Base-by-base conservation (phyloP, 495 filamentous ascomycete genomes). In the Penicillium steckii region DNA sequence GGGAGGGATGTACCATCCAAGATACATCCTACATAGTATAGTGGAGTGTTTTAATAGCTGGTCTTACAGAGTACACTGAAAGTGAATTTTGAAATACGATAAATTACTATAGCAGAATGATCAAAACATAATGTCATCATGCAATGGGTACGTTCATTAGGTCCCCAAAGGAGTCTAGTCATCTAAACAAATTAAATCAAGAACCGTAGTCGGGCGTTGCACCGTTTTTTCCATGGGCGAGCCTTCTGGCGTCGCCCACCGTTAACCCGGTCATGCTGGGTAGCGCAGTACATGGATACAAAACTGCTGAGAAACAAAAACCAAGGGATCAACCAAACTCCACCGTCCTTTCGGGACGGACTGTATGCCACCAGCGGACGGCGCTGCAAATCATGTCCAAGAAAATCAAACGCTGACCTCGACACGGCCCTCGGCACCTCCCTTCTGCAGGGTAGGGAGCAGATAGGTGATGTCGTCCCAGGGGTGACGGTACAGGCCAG, bases 381-480 rank as follows among this genome's bases (percentile, higher is more conserved):
- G 62, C 62, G 62, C 60, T 65, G 62, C 55, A 67, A 61, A 63
- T 60, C 47, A 57, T 64, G 52, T 48, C 49, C 51, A 61, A 68
- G 40, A 55, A 60, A 72, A 72, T 74, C 81, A 86, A 66, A 93
- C 65, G 52, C 79, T 82, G 57, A 97, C 92, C 80, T 97, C 92
- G 44, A 97, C 91, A 77, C 92, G 85, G 55, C 90, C 89, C 74
- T 97, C 91, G 44, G 78, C 77, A 63, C 91, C 91, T 23, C 81
- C 77, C 72, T 88, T 80, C 60, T 81, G 79, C 55, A 96, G 79
- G 72, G 79, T 88, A 59, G 92, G 92, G 46, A 97, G 87, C 43
- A 97, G 80, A 77, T 97, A 97, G 54, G 92, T 97, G 70, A 97
- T 97, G 71, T 95, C 90, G 70, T 96, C 92, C 91, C 91, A 96